These are phyloP conservation scores for Fusarium sp. DNA, from an alignment of 2,329 filamentous ascomycete species.

Conservation along the genomic window DNA sequence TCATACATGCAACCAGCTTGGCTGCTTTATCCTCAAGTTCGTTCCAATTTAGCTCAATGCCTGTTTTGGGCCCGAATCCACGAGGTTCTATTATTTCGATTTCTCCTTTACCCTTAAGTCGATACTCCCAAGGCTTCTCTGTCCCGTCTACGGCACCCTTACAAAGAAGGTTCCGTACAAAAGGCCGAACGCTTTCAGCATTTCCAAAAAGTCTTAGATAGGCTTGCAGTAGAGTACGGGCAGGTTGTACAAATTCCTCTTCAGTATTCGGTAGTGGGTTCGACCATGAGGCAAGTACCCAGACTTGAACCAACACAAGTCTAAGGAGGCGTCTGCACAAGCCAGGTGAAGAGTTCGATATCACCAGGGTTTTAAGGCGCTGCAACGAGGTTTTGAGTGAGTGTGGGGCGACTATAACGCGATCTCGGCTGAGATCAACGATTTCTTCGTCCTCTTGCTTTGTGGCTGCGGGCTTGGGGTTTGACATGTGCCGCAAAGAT, in stretches of 20 bases:
- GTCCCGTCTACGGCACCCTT: slow-evolving; percentile 56
- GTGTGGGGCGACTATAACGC: slow-evolving; percentile 58
- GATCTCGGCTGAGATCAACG: slow-evolving; percentile 58
- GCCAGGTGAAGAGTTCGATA: slow-evolving; percentile 74
- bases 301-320: slow-evolving; percentile 70
- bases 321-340: slow-evolving; percentile 70
- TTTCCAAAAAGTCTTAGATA: slow-evolving; percentile 68
- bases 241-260: slow-evolving; percentile 57
- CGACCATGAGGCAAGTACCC: slow-evolving; percentile 68
- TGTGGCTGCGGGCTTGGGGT: slow-evolving; percentile 14
- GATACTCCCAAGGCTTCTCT: slow-evolving; percentile 64
- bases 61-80: slow-evolving; percentile 15
- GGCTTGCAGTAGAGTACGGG: slow-evolving; percentile 63
- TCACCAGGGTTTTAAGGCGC: slow-evolving; percentile 65
- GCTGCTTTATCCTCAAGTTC: slow-evolving; percentile 61
- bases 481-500: slow-evolving; percentile 39
- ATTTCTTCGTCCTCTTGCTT: slow-evolving; percentile 52
- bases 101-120: slow-evolving; percentile 55
- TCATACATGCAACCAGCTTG: slow-evolving; percentile 62
- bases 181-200: slow-evolving; percentile 57
- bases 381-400: slow-evolving; percentile 63
- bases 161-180: slow-evolving; percentile 67
- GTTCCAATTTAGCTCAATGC: slow-evolving; percentile 53
- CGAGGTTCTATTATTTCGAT: slow-evolving; percentile 62
- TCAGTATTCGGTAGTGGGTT: slow-evolving; percentile 49